Percentiles rank a stretch among this genome's conserved stretches.
phyloP scores from a whole-genome alignment of 352 stramenopile species.

The Achlya hypogyna region DNA sequence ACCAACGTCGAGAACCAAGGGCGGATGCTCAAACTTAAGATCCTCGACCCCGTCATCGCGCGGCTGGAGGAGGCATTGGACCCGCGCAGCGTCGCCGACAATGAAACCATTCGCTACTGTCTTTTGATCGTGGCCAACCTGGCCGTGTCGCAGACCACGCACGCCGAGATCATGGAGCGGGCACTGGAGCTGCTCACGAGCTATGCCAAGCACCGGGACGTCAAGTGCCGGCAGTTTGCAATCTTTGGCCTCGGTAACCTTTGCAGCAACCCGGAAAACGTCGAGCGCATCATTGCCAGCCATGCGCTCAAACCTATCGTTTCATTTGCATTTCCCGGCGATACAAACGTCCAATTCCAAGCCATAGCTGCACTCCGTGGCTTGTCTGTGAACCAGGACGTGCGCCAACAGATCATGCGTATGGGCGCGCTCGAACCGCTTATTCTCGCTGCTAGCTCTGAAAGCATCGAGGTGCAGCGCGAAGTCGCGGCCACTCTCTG shows the following conservation, averaged over 20 bases:
- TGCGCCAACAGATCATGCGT: conserved; percentile 86
- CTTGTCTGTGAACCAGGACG: conserved; percentile 83
- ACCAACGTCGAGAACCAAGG: conserved; percentile 92
- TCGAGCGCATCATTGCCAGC: conserved; percentile 79
- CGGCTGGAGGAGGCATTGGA: conserved; percentile 87
- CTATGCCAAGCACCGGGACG: conserved; percentile 91
- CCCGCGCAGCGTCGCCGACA: conserved; percentile 86
- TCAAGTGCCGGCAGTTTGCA: conserved; percentile 94
- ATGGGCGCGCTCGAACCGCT: conserved; percentile 91
- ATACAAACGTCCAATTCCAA: conserved; percentile 95
- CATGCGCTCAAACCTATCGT: conserved; percentile 91
- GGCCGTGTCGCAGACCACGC: conserved; percentile 74
- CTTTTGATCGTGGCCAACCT: conserved; percentile 92
- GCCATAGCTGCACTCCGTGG: conserved; percentile 90
- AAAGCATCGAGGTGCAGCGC: conserved; percentile 92
- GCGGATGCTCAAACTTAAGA: conserved; percentile 80
- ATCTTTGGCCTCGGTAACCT: conserved; percentile 94
- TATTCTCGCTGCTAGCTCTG: conserved; percentile 82
- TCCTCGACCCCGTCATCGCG: conserved; percentile 83
- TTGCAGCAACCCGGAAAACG: conserved; percentile 86
- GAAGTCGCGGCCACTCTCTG: conserved; percentile 92
- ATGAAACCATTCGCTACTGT: conserved; percentile 93
- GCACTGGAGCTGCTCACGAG: conserved; percentile 82
- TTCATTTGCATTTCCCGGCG: conserved; percentile 89
- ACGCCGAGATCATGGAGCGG: conserved; percentile 67